These are phyloP conservation scores for Kokia cookei DNA, from an alignment of 441 rosid species.

Conservation along the genomic window DNA sequence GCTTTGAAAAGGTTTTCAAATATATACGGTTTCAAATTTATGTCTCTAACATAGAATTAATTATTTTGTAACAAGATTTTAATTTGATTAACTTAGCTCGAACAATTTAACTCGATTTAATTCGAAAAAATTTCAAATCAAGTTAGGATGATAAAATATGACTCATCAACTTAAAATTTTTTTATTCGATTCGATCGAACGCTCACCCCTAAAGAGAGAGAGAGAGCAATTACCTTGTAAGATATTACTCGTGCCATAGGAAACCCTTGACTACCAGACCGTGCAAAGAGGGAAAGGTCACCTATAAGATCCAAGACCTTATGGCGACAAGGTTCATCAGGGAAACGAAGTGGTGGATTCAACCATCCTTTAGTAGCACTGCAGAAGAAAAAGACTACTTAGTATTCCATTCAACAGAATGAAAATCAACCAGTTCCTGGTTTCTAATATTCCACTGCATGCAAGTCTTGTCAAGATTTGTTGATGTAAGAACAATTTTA, in stretches of 20 bases:
- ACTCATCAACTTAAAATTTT: no score
- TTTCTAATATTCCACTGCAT: background rate
- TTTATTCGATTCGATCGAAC: no score
- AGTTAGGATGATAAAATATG: no score
- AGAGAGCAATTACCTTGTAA: conserved; percentile 46
- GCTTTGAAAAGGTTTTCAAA: no score
- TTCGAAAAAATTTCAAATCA: no score
- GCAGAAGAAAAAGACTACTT: conserved; percentile 11
- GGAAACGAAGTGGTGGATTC: conserved; percentile 68
- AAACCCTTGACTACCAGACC: conserved; percentile 73
- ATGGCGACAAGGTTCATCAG: conserved; percentile 80
- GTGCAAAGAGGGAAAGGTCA: conserved; percentile 73
- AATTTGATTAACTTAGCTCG: no score
- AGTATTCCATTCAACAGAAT: background rate
- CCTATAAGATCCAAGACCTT: conserved; percentile 86
- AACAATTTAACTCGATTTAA: no score
- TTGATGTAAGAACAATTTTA: background rate
- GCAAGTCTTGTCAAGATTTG: background rate
- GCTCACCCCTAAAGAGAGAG: background rate
- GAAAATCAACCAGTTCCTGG: background rate
- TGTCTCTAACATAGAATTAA: no score
- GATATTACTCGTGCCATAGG: conserved; percentile 72
- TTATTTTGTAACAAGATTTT: no score
- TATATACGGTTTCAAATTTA: no score
- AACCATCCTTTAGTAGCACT: conserved; percentile 79